These are phyloP conservation scores for Aristolochia fimbriata DNA, from an alignment of 164 flowering plant genomes.

Conservation along the genomic window DNA sequence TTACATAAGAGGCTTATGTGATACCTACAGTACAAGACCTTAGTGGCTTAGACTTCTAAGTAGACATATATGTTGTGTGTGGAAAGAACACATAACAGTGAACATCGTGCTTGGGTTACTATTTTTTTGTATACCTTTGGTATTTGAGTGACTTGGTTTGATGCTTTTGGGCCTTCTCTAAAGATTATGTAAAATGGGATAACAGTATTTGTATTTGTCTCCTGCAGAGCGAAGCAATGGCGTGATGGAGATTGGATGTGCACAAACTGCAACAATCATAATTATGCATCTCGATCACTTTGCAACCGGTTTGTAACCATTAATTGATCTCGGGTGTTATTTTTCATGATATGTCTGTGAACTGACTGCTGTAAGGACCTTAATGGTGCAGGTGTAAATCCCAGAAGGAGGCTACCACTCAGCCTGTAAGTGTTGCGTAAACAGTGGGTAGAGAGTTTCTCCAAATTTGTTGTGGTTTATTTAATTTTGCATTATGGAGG, in stretches of 20 bases:
- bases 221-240: constrained; percentile 80
- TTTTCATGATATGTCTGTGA: not conserved
- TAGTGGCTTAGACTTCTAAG: no score
- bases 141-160: not conserved
- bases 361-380: not conserved
- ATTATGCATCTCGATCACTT: constrained; percentile 76
- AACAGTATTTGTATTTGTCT: not conserved
- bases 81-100: no score
- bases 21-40: no score
- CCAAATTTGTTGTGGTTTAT: not conserved
- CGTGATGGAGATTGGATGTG: constrained; percentile 99
- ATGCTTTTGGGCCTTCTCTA: not conserved
- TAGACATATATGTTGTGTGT: no score
- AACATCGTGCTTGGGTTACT: no score
- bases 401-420: constrained; percentile 32
- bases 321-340: not conserved
- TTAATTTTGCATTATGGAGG: no score
- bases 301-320: constrained; percentile 62
- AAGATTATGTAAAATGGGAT: not conserved
- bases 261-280: constrained; percentile 83
- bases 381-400: constrained; percentile 49
- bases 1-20: no score
- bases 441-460: not conserved
- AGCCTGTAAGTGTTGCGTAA: constrained; percentile 40
- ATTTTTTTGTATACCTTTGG: no score